Conservation (phyloP, 306 rosid genomes). For the Glycine tomentella region DNA sequence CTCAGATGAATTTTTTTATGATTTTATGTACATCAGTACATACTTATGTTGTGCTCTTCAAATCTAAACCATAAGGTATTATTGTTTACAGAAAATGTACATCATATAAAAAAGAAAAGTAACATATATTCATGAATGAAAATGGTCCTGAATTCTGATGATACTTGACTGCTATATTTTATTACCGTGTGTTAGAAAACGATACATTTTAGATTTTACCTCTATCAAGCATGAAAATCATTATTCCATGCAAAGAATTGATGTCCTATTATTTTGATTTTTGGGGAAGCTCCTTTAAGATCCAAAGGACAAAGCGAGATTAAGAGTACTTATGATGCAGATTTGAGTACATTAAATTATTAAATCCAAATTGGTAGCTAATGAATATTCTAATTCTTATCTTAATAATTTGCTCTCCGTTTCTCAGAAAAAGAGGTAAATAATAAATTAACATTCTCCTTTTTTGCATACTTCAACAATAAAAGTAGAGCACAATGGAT, state of each 20-base stretch:
- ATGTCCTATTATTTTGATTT: constrained; percentile 1
- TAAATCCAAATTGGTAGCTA: not conserved
- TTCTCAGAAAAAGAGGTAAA: not conserved
- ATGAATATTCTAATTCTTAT: not conserved
- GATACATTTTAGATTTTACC: constrained; percentile 8
- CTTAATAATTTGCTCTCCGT: constrained; percentile 5
- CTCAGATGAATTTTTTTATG: constrained; percentile 48
- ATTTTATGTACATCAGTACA: constrained; percentile 53
- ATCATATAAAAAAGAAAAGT: constrained; percentile 18
- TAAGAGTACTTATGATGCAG: not conserved
- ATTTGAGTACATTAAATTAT: not conserved
- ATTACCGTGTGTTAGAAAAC: not conserved
- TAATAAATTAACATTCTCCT: not conserved
- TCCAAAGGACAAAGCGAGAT: constrained; percentile 2
- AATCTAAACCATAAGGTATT: constrained; percentile 41
- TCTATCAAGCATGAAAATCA: constrained; percentile 5
- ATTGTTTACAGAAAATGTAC: constrained; percentile 47
- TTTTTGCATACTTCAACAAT: constrained; percentile 14
- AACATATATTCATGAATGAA: constrained; percentile 41
- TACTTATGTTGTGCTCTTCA: constrained; percentile 52
- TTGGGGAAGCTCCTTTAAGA: not conserved
- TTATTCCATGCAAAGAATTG: not conserved
- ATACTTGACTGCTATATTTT: constrained; percentile 36
- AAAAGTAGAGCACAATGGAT: not conserved
- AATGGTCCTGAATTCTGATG: constrained; percentile 41